phyloP scores from a whole-genome alignment of 2,329 filamentous ascomycete species.

The Aureobasidium namibiae region DNA sequence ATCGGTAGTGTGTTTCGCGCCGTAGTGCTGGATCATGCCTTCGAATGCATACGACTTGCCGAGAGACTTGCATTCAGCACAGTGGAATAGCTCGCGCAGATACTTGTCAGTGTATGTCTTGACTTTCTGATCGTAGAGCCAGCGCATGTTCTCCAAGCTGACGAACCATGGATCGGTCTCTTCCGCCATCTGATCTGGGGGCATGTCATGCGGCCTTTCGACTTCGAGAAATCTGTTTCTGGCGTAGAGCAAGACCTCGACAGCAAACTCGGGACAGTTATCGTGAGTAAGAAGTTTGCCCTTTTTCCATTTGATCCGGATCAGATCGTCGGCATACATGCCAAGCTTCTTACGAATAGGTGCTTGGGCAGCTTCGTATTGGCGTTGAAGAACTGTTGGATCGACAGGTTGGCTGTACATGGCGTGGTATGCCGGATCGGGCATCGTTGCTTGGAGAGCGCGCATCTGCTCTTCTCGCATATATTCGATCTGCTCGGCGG shows the following conservation, averaged over 20 bases:
- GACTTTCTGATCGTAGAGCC: conserved; percentile 71
- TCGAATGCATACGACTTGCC: conserved; percentile 67
- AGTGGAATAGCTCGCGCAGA: conserved; percentile 67
- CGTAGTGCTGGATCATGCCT: conserved; percentile 73
- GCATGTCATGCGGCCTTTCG: conserved; percentile 26
- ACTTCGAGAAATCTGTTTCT: conserved; percentile 8
- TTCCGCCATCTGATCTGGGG: conserved; percentile 34
- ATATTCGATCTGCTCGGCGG: conserved; percentile 51
- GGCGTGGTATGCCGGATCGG: conserved; percentile 41
- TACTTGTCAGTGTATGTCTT: conserved; percentile 58
- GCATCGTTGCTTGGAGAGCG: conserved; percentile 37
- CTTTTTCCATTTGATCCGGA: conserved; percentile 56
- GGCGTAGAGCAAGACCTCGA: conserved; percentile 53
- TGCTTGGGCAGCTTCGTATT: conserved; percentile 64
- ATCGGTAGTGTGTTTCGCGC: conserved; percentile 66
- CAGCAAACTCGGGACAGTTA: conserved; percentile 60
- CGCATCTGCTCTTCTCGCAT: conserved; percentile 33
- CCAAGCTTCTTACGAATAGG: conserved; percentile 58
- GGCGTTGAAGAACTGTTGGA: conserved; percentile 51
- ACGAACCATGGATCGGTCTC: conserved; percentile 32
- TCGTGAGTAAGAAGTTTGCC: conserved; percentile 57
- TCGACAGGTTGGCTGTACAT: conserved; percentile 43
- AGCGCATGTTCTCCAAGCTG: conserved; percentile 79
- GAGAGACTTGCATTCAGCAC: conserved; percentile 51
- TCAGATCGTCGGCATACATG: conserved; percentile 61